Base-by-base conservation (phyloP, 495 filamentous ascomycete species). In the Neurospora sublineolata region DNA sequence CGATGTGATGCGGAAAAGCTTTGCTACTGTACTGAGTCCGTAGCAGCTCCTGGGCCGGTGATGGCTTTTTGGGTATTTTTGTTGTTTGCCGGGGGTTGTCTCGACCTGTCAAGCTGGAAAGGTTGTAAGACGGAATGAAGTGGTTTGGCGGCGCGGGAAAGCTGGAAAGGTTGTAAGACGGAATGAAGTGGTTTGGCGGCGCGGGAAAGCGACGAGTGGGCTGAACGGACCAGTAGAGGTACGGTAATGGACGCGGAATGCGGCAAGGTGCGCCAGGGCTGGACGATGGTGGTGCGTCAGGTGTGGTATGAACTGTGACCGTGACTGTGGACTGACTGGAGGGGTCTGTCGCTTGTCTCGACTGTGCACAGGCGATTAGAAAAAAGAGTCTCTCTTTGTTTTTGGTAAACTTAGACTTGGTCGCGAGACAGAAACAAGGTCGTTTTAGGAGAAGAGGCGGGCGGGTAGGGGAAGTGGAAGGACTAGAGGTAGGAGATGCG, bases 81-180 rank as follows among this genome's bases (percentile, higher is more conserved):
- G 33, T 71, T 39, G 37, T 41, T 36, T 33, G 72, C 73, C 71
- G 72, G 71, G 68, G 23, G 69, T 42, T 33, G 37, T 70, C 20
- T 70, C 69, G 69, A 70, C 37, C 68, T 73, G 75, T 64, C 27
- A 64, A 64, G 52, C 67, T 71, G 75, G 73, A 75, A 76, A 72
- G 75, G 68, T 68, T 72, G 52, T 60, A 68, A 67, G 69, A 72
- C 74, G 76, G 72, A 76, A 79, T 77, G 76, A 73, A 72, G 73
- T 75, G 60, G 71, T 70, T 72, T 67, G 69, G 60, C 9, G 69
- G 76, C 71, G 33, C 74, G 73, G 76, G 73, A 73, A 73, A 16
- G 52, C 27, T 71, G 75, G 73, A 75, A 76, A 72, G 75, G 68
- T 68, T 72, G 52, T 60, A 68, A 67, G 69, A 72, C 74, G 76